phyloP scores from a whole-genome alignment of 495 filamentous ascomycete species.

The Hypoxylon lienhwacheense region DNA sequence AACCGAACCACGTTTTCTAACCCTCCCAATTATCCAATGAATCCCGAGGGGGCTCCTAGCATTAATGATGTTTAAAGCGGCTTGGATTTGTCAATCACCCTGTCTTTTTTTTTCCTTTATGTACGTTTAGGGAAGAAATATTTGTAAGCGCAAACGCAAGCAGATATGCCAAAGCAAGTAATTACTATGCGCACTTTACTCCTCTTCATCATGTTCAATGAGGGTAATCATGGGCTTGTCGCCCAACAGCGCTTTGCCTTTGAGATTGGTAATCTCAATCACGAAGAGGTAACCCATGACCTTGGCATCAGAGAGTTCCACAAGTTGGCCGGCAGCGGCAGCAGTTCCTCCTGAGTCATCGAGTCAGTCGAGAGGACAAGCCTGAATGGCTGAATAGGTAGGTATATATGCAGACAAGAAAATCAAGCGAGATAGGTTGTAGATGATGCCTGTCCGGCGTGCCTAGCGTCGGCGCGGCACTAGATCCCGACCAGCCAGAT shows the following conservation, averaged over 20 bases:
- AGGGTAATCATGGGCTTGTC: conserved; percentile 81
- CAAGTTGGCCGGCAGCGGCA: conserved; percentile 80
- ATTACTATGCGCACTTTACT: conserved; percentile 21
- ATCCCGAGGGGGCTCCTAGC: conserved; percentile 29
- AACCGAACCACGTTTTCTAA: conserved; percentile 27
- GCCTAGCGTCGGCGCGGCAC: neutral
- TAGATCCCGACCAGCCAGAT: neutral
- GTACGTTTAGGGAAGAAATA: conserved; percentile 12
- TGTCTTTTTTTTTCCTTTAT: conserved; percentile 24
- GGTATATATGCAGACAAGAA: too few relatives aligned
- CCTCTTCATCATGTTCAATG: conserved; percentile 54
- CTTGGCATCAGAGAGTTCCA: conserved; percentile 80
- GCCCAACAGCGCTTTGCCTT: conserved; percentile 85
- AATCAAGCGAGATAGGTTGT: conserved; percentile 6
- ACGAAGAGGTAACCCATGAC: conserved; percentile 91
- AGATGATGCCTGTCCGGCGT: conserved; percentile 4
- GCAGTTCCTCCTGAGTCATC: conserved; percentile 77
- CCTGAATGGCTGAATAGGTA: conserved; percentile 6
- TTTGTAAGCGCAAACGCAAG: conserved; percentile 7
- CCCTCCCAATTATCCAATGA: conserved; percentile 23
- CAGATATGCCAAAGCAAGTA: conserved; percentile 6
- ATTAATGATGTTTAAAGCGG: conserved; percentile 30
- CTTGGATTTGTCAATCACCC: conserved; percentile 16
- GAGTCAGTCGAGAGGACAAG: conserved; percentile 23
- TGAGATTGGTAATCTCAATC: conserved; percentile 92